phyloP scores from a whole-genome alignment of 2,329 filamentous ascomycete genomes.

The Ophiostoma piceae region DNA sequence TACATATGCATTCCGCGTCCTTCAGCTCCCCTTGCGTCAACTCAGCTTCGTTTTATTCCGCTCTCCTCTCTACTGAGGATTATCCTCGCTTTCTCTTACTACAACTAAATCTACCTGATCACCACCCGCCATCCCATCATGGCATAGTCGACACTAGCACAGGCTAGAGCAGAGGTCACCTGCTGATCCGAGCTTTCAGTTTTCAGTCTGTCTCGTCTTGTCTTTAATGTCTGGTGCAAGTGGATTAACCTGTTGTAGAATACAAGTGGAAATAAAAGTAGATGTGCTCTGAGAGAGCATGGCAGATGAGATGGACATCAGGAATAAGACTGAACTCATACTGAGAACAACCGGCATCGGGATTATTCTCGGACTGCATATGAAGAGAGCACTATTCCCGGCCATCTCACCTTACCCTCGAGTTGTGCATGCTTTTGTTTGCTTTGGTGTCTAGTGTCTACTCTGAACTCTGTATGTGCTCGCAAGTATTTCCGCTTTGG shows the following conservation, averaged over 20 bases:
- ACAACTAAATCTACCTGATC: neutral
- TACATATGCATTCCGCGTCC: too few species aligned
- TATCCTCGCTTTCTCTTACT: neutral
- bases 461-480: neutral
- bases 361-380: neutral
- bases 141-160: neutral
- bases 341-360: neutral
- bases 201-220: neutral
- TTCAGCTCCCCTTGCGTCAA: neutral
- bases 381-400: conserved; percentile 6
- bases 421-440: too few species aligned
- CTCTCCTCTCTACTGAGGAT: neutral
- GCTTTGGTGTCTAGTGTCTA: too few species aligned
- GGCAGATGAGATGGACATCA: too few species aligned
- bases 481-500: neutral
- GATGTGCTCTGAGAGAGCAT: too few species aligned
- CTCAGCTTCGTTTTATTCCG: neutral
- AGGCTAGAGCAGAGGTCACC: neutral
- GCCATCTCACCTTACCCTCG: conserved; percentile 8
- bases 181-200: conserved; percentile 1
- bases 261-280: neutral
- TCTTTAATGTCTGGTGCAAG: neutral
- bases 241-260: conserved; percentile 5
- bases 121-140: neutral
- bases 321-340: too few species aligned